Conservation (phyloP, 257 asterid genomes). For the Anisodus tanguticus region DNA sequence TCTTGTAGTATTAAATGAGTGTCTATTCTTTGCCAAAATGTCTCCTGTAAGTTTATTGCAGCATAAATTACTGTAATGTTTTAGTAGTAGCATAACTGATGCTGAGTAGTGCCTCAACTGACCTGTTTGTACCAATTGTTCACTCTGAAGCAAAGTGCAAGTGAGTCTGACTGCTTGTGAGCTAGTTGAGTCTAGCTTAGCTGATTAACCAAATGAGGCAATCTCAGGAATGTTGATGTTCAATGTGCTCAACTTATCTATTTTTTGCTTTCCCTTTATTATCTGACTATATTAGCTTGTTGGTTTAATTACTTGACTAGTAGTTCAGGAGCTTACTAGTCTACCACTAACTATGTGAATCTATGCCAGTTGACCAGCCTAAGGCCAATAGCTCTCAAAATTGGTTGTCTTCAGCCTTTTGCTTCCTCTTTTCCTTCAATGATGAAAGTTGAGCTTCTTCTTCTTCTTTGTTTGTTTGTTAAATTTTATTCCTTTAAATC, state of each 20-base stretch:
- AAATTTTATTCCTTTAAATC: neutral
- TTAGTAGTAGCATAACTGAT: neutral
- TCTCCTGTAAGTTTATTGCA: neutral
- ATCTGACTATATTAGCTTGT: neutral
- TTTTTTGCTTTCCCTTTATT: neutral
- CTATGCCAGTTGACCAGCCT: neutral
- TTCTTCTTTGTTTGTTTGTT: neutral
- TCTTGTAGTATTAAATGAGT: conserved; percentile 1
- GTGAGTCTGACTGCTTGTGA: conserved; percentile 5
- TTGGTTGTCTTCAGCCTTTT: neutral
- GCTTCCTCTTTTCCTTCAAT: conserved; percentile 1
- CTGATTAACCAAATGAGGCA: neutral
- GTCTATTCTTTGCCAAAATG: neutral
- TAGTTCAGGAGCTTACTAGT: neutral
- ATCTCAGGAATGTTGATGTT: neutral
- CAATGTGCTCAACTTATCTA: neutral
- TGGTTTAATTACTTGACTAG: neutral
- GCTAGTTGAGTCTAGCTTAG: neutral
- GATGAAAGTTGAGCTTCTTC: conserved; percentile 4
- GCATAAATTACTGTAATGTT: neutral
- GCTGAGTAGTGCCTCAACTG: neutral
- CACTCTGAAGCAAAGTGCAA: neutral
- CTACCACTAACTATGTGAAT: neutral
- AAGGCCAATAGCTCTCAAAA: neutral
- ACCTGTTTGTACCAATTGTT: neutral